Evolutionary conservation across 2,329 filamentous ascomycete species (phyloP).

Genomic region (Fusarium citri): DNA sequence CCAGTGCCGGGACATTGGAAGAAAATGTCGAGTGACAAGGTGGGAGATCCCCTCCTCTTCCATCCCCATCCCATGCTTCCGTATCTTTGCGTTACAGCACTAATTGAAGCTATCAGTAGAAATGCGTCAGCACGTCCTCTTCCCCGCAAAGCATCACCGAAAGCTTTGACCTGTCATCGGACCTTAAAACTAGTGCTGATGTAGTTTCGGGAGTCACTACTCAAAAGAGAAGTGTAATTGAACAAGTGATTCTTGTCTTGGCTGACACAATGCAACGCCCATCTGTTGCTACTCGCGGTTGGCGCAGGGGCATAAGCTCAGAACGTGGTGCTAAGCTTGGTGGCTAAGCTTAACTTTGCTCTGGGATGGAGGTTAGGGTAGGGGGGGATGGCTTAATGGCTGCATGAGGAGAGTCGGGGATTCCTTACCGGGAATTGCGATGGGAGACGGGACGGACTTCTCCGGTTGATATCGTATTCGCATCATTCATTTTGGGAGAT

Average conservation of each 20-base stretch:
- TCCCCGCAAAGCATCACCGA: constrained; percentile 22
- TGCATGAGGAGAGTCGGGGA: background rate
- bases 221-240: constrained; percentile 24
- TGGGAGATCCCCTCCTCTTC: background rate
- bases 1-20: background rate
- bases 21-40: background rate
- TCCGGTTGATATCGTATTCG: background rate
- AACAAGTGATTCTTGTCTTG: constrained; percentile 16
- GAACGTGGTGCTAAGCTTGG: constrained; percentile 17
- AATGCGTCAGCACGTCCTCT: constrained; percentile 15
- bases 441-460: background rate
- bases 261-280: constrained; percentile 22
- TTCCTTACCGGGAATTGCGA: background rate
- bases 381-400: background rate
- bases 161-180: constrained; percentile 8
- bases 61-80: background rate
- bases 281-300: background rate
- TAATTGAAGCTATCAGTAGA: background rate
- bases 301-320: constrained; percentile 2
- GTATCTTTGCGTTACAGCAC: background rate
- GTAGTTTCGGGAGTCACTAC: constrained; percentile 29
- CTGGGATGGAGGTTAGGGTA: background rate
- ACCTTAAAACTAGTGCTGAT: constrained; percentile 21
- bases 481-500: background rate
- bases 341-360: constrained; percentile 33